A percentile compares a stretch with the other conserved stretches of the same genome.
phyloP scores from a whole-genome alignment of 768 basidiomycete species.

The Tylopilus felleus region DNA sequence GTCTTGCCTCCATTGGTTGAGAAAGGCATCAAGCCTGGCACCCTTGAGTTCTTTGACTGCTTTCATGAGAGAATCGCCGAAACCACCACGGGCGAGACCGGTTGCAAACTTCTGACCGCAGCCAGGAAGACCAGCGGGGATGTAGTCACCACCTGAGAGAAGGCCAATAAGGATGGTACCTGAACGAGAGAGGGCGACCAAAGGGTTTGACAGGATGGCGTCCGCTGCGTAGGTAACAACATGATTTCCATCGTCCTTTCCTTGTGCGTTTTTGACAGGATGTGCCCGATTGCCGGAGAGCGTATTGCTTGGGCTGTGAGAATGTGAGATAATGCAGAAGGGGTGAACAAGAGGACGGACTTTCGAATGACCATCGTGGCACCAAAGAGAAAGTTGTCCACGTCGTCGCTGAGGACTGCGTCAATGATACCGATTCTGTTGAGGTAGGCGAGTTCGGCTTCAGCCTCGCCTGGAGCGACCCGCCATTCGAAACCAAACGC shows the following conservation, averaged over 20 bases:
- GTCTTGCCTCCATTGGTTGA: constrained; percentile 61
- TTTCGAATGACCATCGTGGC: constrained; percentile 82
- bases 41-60: constrained; percentile 51
- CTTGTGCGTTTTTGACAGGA: constrained; percentile 59
- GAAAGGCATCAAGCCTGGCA: constrained; percentile 47
- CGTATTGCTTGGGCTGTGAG: constrained; percentile 59
- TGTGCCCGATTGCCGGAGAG: constrained; percentile 70
- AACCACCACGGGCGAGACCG: constrained; percentile 77
- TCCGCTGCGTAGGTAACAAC: constrained; percentile 39
- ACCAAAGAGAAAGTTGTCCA: constrained; percentile 90
- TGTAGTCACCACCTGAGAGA: constrained; percentile 89
- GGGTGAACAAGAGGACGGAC: constrained; percentile 35
- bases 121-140: constrained; percentile 61
- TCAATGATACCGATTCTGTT: constrained; percentile 82
- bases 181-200: constrained; percentile 50
- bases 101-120: constrained; percentile 72
- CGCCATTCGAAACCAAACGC: constrained; percentile 81
- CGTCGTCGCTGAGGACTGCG: constrained; percentile 88
- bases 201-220: constrained; percentile 41
- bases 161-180: constrained; percentile 83
- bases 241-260: constrained; percentile 73
- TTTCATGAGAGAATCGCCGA: constrained; percentile 65
- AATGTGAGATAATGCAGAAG: constrained; percentile 4
- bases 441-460: constrained; percentile 88
- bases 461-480: constrained; percentile 89